Evolutionary conservation across 2,329 filamentous ascomycete species (phyloP).

Genomic region (Beauveria varroae): DNA sequence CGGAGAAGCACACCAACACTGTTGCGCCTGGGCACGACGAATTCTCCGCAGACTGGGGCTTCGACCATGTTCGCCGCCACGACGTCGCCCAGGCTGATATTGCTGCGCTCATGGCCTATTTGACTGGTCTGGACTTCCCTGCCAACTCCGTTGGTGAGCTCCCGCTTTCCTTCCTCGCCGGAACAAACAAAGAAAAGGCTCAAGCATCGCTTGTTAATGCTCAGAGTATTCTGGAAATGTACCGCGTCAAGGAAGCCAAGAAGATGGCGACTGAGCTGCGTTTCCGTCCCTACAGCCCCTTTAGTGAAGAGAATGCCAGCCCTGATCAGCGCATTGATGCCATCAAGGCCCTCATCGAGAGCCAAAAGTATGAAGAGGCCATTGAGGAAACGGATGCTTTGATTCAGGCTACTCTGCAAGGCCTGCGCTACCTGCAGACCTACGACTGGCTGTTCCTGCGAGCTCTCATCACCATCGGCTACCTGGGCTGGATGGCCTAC

Average conservation of each 20-base stretch:
- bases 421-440: constrained; percentile 88
- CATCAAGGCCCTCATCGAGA: constrained; percentile 61
- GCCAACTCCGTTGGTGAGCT: constrained; percentile 95
- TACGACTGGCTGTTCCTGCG: constrained; percentile 97
- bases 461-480: constrained; percentile 80
- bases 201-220: constrained; percentile 79
- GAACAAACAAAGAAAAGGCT: constrained; percentile 67
- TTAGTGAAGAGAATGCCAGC: constrained; percentile 56
- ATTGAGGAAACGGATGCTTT: constrained; percentile 72
- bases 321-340: constrained; percentile 59
- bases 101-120: constrained; percentile 89
- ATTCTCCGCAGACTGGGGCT: constrained; percentile 81
- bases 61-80: constrained; percentile 73
- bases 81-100: constrained; percentile 93
- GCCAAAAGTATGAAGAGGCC: constrained; percentile 62
- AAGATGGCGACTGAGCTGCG: constrained; percentile 70
- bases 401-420: constrained; percentile 69
- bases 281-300: constrained; percentile 66
- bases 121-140: constrained; percentile 81
- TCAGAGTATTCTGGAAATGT: constrained; percentile 87
- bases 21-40: constrained; percentile 80
- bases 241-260: constrained; percentile 81
- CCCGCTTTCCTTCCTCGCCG: constrained; percentile 73
- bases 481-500: constrained; percentile 92
- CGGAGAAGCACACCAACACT: constrained; percentile 46